Evolutionary conservation across 257 asterid genomes (phyloP).

Genomic region (Buddleja alternifolia): DNA sequence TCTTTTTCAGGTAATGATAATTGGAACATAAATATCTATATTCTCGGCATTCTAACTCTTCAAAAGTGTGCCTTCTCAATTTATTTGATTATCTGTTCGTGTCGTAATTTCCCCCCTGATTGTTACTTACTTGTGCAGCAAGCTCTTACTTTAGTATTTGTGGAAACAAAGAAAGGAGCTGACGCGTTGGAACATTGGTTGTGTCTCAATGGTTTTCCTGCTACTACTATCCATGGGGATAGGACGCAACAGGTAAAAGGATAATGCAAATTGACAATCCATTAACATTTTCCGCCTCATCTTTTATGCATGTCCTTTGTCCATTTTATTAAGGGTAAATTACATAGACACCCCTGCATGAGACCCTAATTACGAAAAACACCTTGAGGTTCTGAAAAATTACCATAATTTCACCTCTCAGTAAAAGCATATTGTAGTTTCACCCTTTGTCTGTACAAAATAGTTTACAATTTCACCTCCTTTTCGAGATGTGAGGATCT

Average conservation of each 20-base stretch:
- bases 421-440: too few species aligned
- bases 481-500: too few species aligned
- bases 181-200: constrained; percentile 88
- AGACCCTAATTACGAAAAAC: too few species aligned
- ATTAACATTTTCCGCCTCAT: not conserved
- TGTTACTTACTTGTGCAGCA: constrained; percentile 57
- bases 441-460: too few species aligned
- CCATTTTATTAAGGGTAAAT: not conserved
- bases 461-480: too few species aligned
- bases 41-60: not conserved
- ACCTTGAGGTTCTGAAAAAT: too few species aligned
- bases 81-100: not conserved
- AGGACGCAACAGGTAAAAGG: constrained; percentile 79
- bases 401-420: too few species aligned
- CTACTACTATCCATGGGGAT: constrained; percentile 92
- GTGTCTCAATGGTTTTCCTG: constrained; percentile 69
- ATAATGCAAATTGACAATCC: not conserved
- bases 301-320: not conserved
- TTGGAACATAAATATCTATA: not conserved
- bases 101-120: not conserved
- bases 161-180: constrained; percentile 95
- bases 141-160: constrained; percentile 84
- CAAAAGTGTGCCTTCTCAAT: not conserved
- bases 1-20: not conserved
- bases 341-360: too few species aligned